Conservation (phyloP, 2,329 filamentous ascomycete species). For the Penicillium sclerotiorum region DNA sequence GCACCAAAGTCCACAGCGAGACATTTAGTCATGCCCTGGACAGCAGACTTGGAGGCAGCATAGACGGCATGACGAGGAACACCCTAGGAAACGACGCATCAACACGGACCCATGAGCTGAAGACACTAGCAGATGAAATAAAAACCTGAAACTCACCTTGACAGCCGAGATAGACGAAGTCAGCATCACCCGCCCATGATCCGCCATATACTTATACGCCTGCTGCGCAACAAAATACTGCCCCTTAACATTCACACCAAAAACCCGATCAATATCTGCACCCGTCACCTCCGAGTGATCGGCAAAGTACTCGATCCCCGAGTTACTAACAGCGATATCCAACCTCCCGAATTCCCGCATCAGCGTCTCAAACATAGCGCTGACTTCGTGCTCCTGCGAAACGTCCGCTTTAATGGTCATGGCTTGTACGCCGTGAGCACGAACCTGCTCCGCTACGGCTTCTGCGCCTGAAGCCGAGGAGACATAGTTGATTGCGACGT, state of each 20-base stretch:
- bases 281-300: slow-evolving; percentile 13
- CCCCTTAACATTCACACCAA: slow-evolving; percentile 26
- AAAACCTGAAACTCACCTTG: slow-evolving; percentile 11
- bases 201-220: slow-evolving; percentile 23
- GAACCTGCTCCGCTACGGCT: slow-evolving; percentile 13
- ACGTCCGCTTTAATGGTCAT: slow-evolving; percentile 24
- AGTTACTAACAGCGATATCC: slow-evolving; percentile 26
- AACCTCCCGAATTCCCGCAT: slow-evolving; percentile 19
- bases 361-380: slow-evolving; percentile 18
- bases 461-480: slow-evolving; percentile 17
- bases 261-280: slow-evolving; percentile 23
- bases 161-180: slow-evolving; percentile 28
- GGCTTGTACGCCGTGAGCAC: slow-evolving; percentile 14
- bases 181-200: slow-evolving; percentile 23
- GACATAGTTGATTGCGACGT: slow-evolving; percentile 23
- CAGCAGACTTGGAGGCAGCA: slow-evolving; percentile 25
- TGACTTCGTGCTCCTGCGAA: slow-evolving; percentile 18
- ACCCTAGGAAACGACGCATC: slow-evolving; percentile 11
- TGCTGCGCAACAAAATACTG: slow-evolving; percentile 28
- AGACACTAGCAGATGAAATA: too few relatives aligned
- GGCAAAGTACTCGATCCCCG: slow-evolving; percentile 26
- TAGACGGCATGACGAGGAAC: slow-evolving; percentile 25
- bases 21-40: slow-evolving; percentile 28
- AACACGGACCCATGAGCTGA: too few relatives aligned
- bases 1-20: slow-evolving; percentile 25